A percentile compares a stretch with the other conserved stretches of the same genome.
These are phyloP conservation scores for Glomus cerebriforme DNA, from an alignment of 192 early-diverging fungal species.

Conservation along the genomic window DNA sequence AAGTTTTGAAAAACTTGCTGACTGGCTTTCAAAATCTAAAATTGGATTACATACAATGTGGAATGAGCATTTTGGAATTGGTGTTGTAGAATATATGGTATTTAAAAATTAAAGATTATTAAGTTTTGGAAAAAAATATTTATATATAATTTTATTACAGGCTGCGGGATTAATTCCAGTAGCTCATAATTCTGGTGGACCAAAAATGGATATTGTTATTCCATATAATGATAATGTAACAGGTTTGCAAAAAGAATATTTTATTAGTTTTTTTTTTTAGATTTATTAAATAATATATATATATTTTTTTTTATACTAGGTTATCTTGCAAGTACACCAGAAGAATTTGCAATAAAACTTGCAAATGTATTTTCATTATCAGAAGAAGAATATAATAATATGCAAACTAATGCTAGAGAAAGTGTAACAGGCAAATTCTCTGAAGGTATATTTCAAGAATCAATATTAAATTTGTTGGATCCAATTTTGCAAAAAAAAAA, in stretches of 20 bases:
- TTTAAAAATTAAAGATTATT: slow-evolving; percentile 1
- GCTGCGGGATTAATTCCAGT: slow-evolving; percentile 82
- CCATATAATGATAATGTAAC: slow-evolving; percentile 44
- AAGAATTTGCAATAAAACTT: slow-evolving; percentile 71
- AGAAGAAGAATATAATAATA: slow-evolving; percentile 41
- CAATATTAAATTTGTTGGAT: neutral
- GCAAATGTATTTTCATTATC: slow-evolving; percentile 46
- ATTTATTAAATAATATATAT: neutral
- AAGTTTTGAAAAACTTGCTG: slow-evolving; percentile 64
- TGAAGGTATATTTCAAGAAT: slow-evolving; percentile 49
- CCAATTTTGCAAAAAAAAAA: neutral
- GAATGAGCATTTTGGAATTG: slow-evolving; percentile 99
- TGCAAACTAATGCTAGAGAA: slow-evolving; percentile 64
- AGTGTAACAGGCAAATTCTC: slow-evolving; percentile 72
- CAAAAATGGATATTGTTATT: slow-evolving; percentile 81
- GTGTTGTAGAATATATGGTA: slow-evolving; percentile 98
- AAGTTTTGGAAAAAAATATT: neutral
- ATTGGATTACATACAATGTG: slow-evolving; percentile 96
- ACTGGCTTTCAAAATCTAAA: slow-evolving; percentile 59
- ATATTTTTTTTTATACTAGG: slow-evolving; percentile 47
- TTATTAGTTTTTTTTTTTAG: neutral
- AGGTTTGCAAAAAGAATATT: slow-evolving; percentile 26
- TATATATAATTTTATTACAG: slow-evolving; percentile 41
- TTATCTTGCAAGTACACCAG: slow-evolving; percentile 59
- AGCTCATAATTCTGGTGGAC: slow-evolving; percentile 84